Evolutionary conservation across 257 asterid species (phyloP).

Genomic region (Solanum sitiens): DNA sequence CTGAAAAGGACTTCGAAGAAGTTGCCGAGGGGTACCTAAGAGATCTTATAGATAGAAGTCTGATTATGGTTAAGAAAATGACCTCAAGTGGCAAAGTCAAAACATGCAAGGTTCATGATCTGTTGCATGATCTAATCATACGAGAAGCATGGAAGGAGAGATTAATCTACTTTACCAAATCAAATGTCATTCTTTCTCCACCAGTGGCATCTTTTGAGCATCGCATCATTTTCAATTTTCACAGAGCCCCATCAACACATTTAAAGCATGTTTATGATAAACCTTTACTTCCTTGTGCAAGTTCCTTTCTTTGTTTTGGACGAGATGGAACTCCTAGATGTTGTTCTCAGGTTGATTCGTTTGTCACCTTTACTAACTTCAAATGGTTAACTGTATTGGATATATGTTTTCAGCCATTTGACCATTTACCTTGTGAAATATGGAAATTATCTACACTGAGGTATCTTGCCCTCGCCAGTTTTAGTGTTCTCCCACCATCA

Average conservation of each 20-base stretch:
- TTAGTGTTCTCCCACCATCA: background rate
- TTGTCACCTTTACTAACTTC: background rate
- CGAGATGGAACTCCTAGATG: background rate
- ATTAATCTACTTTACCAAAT: background rate
- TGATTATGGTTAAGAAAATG: background rate
- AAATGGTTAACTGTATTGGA: background rate
- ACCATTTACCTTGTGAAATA: background rate
- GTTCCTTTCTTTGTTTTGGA: background rate
- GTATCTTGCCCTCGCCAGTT: background rate
- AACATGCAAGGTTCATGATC: background rate
- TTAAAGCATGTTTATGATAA: rapidly evolving
- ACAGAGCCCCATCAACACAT: background rate
- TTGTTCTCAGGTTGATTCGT: background rate
- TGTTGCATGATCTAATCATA: background rate
- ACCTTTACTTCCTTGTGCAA: background rate
- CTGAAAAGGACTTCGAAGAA: background rate
- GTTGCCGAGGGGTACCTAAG: background rate
- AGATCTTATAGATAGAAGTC: background rate
- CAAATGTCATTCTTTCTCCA: background rate
- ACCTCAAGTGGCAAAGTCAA: background rate
- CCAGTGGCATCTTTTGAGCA: background rate
- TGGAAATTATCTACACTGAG: background rate
- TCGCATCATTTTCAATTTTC: background rate
- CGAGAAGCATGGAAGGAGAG: background rate
- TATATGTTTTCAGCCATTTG: background rate